These are phyloP conservation scores for Hordeum marinum DNA, from an alignment of 176 grass and related monocot genomes.

Conservation along the genomic window DNA sequence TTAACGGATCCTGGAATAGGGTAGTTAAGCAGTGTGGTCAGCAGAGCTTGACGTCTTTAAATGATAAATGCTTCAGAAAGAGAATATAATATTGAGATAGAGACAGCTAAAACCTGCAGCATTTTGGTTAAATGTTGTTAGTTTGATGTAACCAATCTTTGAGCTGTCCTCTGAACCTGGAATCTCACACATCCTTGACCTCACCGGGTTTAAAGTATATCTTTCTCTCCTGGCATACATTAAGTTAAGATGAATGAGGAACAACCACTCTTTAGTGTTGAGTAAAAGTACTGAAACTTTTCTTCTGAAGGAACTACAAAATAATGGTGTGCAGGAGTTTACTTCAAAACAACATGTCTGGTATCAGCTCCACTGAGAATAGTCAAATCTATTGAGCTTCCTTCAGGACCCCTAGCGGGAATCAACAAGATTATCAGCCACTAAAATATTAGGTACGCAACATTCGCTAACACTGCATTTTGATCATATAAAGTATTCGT, in stretches of 20 bases:
- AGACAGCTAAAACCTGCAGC: constrained; percentile 49
- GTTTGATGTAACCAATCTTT: constrained; percentile 94
- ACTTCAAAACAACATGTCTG: constrained; percentile 65
- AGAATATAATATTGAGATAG: background rate
- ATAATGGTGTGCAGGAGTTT: constrained; percentile 21
- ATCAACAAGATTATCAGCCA: background rate
- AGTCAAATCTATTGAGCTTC: constrained; percentile 74
- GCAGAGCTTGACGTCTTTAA: background rate
- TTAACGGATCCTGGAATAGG: constrained; percentile 62
- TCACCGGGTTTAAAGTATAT: constrained; percentile 79
- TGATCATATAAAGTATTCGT: background rate
- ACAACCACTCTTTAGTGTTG: background rate
- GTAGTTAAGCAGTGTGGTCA: background rate
- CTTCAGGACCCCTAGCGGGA: constrained; percentile 73
- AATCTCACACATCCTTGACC: constrained; percentile 85
- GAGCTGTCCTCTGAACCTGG: constrained; percentile 58
- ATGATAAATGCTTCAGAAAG: background rate
- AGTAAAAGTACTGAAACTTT: background rate
- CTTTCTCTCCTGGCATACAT: constrained; percentile 64
- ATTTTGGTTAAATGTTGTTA: constrained; percentile 99
- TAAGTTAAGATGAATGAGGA: background rate
- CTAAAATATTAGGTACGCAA: background rate
- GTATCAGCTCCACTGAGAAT: constrained; percentile 64
- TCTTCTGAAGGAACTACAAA: background rate
- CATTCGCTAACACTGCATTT: background rate